phyloP scores from a whole-genome alignment of 805 yeast genomes.

The Lachancea nothofagi region DNA sequence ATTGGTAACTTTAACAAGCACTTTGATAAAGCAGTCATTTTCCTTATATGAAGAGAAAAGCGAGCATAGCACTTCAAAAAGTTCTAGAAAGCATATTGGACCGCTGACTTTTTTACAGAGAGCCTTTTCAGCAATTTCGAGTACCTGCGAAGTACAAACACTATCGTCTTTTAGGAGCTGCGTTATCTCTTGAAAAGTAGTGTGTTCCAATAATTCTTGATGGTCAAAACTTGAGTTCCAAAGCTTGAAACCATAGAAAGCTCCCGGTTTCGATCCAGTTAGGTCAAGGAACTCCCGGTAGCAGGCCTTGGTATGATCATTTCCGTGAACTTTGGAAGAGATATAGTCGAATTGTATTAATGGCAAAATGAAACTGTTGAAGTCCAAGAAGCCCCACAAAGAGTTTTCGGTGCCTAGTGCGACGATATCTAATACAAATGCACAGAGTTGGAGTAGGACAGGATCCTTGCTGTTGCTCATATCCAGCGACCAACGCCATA shows the following conservation, averaged over 20 bases:
- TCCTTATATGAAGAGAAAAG: not conserved
- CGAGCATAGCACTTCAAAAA: not conserved
- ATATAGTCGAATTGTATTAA: not conserved
- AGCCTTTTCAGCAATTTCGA: conserved; percentile 1
- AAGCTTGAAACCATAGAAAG: conserved; percentile 13
- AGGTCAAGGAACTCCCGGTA: conserved; percentile 20
- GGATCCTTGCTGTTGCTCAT: conserved; percentile 2
- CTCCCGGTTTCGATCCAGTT: conserved; percentile 11
- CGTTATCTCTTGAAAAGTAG: not conserved
- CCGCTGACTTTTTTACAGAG: not conserved
- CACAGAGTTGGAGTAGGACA: conserved; percentile 16
- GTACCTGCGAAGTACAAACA: not conserved
- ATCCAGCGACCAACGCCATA: conserved; percentile 22
- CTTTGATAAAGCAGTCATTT: conserved; percentile 14
- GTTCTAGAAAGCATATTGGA: not conserved
- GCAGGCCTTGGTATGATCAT: conserved; percentile 17
- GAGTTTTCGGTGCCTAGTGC: conserved; percentile 1
- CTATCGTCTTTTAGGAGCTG: not conserved
- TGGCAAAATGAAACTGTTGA: conserved; percentile 2
- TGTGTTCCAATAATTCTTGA: not conserved
- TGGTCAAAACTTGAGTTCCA: conserved; percentile 4
- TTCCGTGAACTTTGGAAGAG: not conserved
- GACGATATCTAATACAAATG: conserved; percentile 4
- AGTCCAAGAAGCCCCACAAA: conserved; percentile 1
- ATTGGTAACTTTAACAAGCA: conserved; percentile 23